phyloP scores from a whole-genome alignment of 352 stramenopile genomes.

The Phytopythium aichiense region DNA sequence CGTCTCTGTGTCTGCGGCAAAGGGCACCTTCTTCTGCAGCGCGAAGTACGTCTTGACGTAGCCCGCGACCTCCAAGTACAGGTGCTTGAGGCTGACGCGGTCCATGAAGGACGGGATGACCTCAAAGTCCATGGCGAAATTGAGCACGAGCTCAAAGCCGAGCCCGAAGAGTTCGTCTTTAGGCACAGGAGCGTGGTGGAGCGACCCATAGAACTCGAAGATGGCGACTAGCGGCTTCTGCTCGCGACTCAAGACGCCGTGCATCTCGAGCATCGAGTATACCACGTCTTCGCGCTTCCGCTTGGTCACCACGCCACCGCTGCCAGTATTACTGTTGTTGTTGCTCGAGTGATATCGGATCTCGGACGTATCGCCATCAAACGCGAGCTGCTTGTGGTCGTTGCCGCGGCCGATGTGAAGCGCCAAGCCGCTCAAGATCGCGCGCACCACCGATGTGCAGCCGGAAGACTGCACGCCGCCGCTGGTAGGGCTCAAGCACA shows the following conservation, averaged over 20 bases:
- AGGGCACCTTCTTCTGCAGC: slow-evolving; percentile 48
- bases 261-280: slow-evolving; percentile 80
- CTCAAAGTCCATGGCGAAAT: slow-evolving; percentile 79
- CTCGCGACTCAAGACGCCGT: slow-evolving; percentile 50
- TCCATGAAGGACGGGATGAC: slow-evolving; percentile 81
- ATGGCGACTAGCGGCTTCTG: slow-evolving; percentile 64
- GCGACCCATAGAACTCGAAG: slow-evolving; percentile 68
- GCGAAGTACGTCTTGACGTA: slow-evolving; percentile 63
- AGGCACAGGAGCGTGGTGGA: slow-evolving; percentile 29
- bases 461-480: slow-evolving; percentile 13
- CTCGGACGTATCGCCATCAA: slow-evolving; percentile 3
- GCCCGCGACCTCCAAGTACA: slow-evolving; percentile 55
- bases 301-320: slow-evolving; percentile 11
- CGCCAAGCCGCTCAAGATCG: slow-evolving; percentile 45
- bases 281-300: slow-evolving; percentile 53
- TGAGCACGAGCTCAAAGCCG: slow-evolving; percentile 59
- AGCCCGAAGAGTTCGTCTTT: slow-evolving; percentile 55
- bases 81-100: slow-evolving; percentile 62
- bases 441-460: slow-evolving; percentile 25
- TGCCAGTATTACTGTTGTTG: slow-evolving; percentile 1
- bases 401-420: slow-evolving; percentile 37
- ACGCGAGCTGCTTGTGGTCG: slow-evolving; percentile 9
- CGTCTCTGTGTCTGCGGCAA: slow-evolving; percentile 50
- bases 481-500: slow-evolving; percentile 6
- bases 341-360: slow-evolving; percentile 15